Conservation (phyloP, 495 filamentous ascomycete genomes). For the Rusavskia elegans region DNA sequence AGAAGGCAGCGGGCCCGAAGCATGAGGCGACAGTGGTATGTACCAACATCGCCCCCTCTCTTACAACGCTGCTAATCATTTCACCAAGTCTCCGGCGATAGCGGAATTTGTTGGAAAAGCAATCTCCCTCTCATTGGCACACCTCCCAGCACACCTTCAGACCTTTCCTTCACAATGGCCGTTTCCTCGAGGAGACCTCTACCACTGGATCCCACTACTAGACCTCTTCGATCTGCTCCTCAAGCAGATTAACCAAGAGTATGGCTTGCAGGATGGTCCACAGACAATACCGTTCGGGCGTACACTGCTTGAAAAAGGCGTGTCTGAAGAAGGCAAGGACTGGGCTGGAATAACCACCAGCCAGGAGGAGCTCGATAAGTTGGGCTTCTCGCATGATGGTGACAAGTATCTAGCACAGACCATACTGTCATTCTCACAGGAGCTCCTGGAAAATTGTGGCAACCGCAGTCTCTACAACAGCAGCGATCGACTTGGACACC, state of each 20-base stretch:
- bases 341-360: slow-evolving; percentile 19
- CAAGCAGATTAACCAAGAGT: slow-evolving; percentile 64
- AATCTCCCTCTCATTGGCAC: slow-evolving; percentile 50
- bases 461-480: slow-evolving; percentile 94
- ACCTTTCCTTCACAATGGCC: slow-evolving; percentile 82
- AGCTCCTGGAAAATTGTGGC: slow-evolving; percentile 86
- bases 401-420: slow-evolving; percentile 65
- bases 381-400: slow-evolving; percentile 54
- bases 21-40: slow-evolving; percentile 90
- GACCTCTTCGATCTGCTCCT: slow-evolving; percentile 88
- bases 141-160: slow-evolving; percentile 59
- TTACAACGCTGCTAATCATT: not conserved
- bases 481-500: slow-evolving; percentile 68
- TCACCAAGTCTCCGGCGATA: slow-evolving; percentile 65
- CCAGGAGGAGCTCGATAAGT: slow-evolving; percentile 31
- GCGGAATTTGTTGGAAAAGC: slow-evolving; percentile 57
- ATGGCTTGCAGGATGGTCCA: slow-evolving; percentile 64
- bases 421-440: slow-evolving; percentile 66
- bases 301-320: slow-evolving; percentile 42
- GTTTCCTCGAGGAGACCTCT: slow-evolving; percentile 91
- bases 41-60: slow-evolving; percentile 1
- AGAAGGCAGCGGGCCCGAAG: slow-evolving; percentile 80
- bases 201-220: slow-evolving; percentile 92
- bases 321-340: slow-evolving; percentile 23
- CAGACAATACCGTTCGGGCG: slow-evolving; percentile 60